These are phyloP conservation scores for Handroanthus guayacan DNA, from an alignment of 257 asterid genomes.

Conservation along the genomic window DNA sequence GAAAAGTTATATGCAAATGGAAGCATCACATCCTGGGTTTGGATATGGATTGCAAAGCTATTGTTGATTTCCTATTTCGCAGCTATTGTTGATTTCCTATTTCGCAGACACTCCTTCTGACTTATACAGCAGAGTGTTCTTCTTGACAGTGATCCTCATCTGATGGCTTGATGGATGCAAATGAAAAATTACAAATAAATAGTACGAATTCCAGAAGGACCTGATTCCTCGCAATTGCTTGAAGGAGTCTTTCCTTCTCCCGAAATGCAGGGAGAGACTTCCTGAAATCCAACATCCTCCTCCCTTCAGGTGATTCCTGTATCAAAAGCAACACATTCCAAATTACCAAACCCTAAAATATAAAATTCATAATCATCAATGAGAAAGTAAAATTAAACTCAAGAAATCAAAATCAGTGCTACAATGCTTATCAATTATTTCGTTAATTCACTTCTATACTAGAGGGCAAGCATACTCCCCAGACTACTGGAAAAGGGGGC, in stretches of 20 bases:
- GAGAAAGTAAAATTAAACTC: constrained; percentile 1
- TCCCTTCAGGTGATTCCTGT: constrained; percentile 97
- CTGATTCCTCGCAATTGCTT: constrained; percentile 96
- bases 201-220: constrained; percentile 45
- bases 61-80: constrained; percentile 22
- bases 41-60: not conserved
- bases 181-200: constrained; percentile 24
- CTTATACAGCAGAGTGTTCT: constrained; percentile 4
- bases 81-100: constrained; percentile 18
- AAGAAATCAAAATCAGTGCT: constrained; percentile 19
- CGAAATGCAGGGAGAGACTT: constrained; percentile 88
- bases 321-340: constrained; percentile 25
- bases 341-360: constrained; percentile 17
- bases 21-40: not conserved
- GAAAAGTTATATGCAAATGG: not conserved
- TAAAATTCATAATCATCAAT: not conserved
- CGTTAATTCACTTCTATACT: constrained; percentile 12
- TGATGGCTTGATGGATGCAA: not conserved
- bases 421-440: constrained; percentile 8
- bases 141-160: constrained; percentile 18
- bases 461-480: constrained; percentile 18
- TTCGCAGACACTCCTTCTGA: constrained; percentile 13
- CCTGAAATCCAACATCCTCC: constrained; percentile 82
- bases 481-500: constrained; percentile 17
- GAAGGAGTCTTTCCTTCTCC: constrained; percentile 95